Conservation (phyloP, 495 filamentous ascomycete species). For the Elaphomyces granulatus region DNA sequence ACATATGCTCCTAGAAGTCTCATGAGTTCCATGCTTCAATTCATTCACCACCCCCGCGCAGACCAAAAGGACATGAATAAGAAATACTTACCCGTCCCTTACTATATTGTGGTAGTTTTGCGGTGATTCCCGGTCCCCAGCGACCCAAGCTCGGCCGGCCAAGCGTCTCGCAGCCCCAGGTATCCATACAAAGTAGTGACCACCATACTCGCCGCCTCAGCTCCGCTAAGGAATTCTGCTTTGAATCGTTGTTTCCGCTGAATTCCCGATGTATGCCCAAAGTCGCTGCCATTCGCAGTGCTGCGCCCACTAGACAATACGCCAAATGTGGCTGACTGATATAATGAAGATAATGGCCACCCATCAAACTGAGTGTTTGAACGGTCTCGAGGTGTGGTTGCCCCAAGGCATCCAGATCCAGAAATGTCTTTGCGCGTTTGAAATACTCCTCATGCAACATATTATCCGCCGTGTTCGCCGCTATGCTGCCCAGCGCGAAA, state of each 20-base stretch:
- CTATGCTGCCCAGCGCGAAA: slow-evolving; percentile 63
- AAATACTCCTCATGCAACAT: slow-evolving; percentile 61
- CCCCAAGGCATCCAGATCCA: slow-evolving; percentile 48
- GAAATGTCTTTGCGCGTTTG: slow-evolving; percentile 50
- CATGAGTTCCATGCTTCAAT: too few species aligned
- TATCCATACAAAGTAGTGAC: slow-evolving; percentile 66
- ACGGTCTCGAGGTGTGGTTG: slow-evolving; percentile 47
- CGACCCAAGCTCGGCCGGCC: slow-evolving; percentile 67
- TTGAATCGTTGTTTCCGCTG: not conserved
- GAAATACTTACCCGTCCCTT: slow-evolving; percentile 30
- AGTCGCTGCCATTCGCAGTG: slow-evolving; percentile 38
- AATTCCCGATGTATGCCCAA: slow-evolving; percentile 67
- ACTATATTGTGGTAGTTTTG: slow-evolving; percentile 48
- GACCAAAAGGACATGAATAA: not conserved
- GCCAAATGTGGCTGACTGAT: slow-evolving; percentile 67
- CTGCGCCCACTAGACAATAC: slow-evolving; percentile 27
- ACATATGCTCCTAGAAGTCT: slow-evolving; percentile 1
- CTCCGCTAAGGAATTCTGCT: slow-evolving; percentile 19
- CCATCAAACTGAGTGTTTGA: slow-evolving; percentile 55
- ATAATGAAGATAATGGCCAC: slow-evolving; percentile 69
- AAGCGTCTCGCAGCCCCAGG: slow-evolving; percentile 62
- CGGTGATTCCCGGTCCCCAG: slow-evolving; percentile 58
- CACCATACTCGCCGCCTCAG: slow-evolving; percentile 64
- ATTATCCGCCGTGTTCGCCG: slow-evolving; percentile 53
- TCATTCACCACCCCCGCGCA: too few species aligned